A percentile compares a stretch with the other conserved stretches of the same genome.
Conservation (phyloP, 192 early-diverging fungal species). For the Chytriomyces hyalinus region DNA sequence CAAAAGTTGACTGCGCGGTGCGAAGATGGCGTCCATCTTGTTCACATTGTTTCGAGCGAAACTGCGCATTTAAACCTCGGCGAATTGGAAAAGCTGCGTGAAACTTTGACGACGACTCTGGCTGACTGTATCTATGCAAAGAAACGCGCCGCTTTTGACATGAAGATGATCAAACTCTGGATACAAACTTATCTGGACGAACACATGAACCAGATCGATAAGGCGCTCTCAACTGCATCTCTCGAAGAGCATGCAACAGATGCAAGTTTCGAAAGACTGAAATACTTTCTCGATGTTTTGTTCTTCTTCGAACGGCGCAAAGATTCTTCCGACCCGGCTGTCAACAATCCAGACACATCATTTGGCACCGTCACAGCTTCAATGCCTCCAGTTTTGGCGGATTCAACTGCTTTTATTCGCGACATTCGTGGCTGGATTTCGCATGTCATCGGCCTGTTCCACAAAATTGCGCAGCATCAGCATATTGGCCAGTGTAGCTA, state of each 20-base stretch:
- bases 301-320: conserved; percentile 36
- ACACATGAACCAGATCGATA: conserved; percentile 14
- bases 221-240: neutral
- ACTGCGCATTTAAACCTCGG: conserved; percentile 9
- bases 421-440: conserved; percentile 45
- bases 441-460: conserved; percentile 31
- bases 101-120: conserved; percentile 6
- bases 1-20: conserved; percentile 24
- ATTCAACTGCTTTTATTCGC: conserved; percentile 26
- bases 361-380: neutral
- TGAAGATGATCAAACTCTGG: conserved; percentile 38
- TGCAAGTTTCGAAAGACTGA: conserved; percentile 15
- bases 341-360: neutral
- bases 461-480: neutral
- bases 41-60: conserved; percentile 31
- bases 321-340: neutral
- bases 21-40: conserved; percentile 23
- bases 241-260: neutral
- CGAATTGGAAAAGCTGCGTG: conserved; percentile 13
- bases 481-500: conserved; percentile 18
- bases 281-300: conserved; percentile 36
- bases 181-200: conserved; percentile 39
- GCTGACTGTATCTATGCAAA: conserved; percentile 13
- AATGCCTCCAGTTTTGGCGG: neutral
- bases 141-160: conserved; percentile 18